Percentiles rank a stretch among this genome's conserved stretches.
These are phyloP conservation scores for Rhynchospora tenuis DNA, from an alignment of 176 grass and related monocot genomes.

Conservation along the genomic window DNA sequence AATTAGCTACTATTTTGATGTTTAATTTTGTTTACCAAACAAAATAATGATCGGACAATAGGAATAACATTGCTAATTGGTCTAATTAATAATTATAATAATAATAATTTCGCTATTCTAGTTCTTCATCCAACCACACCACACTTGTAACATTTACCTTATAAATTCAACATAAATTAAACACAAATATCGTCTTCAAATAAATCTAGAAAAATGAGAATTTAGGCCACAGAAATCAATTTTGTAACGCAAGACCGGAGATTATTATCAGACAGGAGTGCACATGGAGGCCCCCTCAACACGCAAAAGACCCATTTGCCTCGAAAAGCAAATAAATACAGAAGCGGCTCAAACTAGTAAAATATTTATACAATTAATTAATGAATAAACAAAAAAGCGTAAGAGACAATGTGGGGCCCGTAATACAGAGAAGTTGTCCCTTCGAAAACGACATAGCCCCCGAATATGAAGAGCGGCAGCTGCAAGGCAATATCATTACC, in stretches of 20 bases:
- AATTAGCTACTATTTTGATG: too few relatives aligned
- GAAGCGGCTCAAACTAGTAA: background rate
- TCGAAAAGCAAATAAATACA: background rate
- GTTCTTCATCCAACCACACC: too few relatives aligned
- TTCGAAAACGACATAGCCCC: constrained; percentile 12
- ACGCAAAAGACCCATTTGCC: background rate
- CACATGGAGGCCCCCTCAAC: constrained; percentile 10
- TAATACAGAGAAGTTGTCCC: background rate
- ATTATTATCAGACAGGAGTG: background rate
- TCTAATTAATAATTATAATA: too few relatives aligned
- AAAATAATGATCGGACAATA: too few relatives aligned
- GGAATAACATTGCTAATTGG: too few relatives aligned
- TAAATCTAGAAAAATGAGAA: background rate
- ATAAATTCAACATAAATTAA: too few relatives aligned
- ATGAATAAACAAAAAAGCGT: background rate
- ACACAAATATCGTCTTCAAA: background rate
- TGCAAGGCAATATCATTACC: background rate
- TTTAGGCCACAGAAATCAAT: background rate
- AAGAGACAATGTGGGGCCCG: background rate
- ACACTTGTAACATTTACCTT: too few relatives aligned
- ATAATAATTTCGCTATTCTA: too few relatives aligned
- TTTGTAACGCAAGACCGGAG: background rate
- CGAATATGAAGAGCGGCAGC: constrained; percentile 12
- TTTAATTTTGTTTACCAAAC: too few relatives aligned
- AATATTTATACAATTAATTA: background rate